A percentile compares a stretch with the other conserved stretches of the same genome.
Evolutionary conservation across 345 rosid species (phyloP).

Genomic region (Zanthoxylum bungeanum): DNA sequence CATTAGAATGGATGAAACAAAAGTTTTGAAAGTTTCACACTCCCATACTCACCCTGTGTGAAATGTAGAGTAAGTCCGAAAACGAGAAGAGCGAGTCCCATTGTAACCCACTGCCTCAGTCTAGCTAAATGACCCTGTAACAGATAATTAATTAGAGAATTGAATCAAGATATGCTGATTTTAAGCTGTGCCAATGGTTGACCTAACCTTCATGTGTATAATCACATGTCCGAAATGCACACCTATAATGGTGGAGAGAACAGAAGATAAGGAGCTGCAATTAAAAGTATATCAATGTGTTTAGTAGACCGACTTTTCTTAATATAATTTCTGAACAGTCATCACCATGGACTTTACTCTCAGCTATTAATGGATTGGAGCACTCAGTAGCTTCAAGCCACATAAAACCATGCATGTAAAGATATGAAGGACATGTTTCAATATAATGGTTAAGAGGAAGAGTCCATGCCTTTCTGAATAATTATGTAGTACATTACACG

Average conservation of each 20-base stretch:
- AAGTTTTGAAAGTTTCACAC: neutral
- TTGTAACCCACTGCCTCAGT: slow-evolving; percentile 68
- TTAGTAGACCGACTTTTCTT: neutral
- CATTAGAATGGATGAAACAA: neutral
- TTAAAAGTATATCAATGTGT: neutral
- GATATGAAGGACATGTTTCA: neutral
- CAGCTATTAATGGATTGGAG: neutral
- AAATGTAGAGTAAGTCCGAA: slow-evolving; percentile 63
- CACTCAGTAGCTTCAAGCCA: neutral
- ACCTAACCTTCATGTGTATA: slow-evolving; percentile 57
- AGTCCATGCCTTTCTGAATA: neutral
- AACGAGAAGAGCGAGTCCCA: slow-evolving; percentile 54
- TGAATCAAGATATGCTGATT: slow-evolving; percentile 4
- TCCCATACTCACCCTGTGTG: slow-evolving; percentile 43
- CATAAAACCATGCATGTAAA: neutral
- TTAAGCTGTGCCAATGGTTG: neutral
- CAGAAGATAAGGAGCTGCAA: slow-evolving; percentile 76
- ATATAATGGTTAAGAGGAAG: too few species aligned
- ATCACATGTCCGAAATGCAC: slow-evolving; percentile 86
- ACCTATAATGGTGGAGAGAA: slow-evolving; percentile 76
- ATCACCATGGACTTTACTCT: neutral
- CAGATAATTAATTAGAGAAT: slow-evolving; percentile 4
- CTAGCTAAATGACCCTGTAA: slow-evolving; percentile 59
- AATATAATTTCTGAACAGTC: neutral
- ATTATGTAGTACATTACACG: neutral